Evolutionary conservation across 2,329 filamentous ascomycete species (phyloP).

Genomic region (Paraphoma sp.): DNA sequence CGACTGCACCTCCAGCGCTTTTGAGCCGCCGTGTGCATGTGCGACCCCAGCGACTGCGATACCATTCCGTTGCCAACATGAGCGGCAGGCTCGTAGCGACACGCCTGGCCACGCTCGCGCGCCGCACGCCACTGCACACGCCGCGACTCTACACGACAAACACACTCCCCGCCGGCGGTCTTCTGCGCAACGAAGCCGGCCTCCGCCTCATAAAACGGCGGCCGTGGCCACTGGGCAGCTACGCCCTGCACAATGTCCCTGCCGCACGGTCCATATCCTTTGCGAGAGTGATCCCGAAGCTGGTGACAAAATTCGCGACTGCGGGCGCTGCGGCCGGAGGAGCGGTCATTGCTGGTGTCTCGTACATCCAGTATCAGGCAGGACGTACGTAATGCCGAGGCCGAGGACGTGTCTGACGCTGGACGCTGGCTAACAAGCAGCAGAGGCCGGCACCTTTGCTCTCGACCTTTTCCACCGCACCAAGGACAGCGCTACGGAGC

Average conservation of each 20-base stretch:
- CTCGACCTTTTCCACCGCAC: slow-evolving; percentile 77
- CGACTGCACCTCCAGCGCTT: background rate
- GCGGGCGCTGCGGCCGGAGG: slow-evolving; percentile 92
- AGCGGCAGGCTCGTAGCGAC: slow-evolving; percentile 78
- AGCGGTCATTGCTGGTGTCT: slow-evolving; percentile 82
- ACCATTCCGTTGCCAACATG: slow-evolving; percentile 54
- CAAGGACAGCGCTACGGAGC: slow-evolving; percentile 71
- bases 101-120: slow-evolving; percentile 71
- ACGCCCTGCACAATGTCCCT: slow-evolving; percentile 81
- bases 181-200: slow-evolving; percentile 45
- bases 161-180: slow-evolving; percentile 44
- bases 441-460: slow-evolving; percentile 78
- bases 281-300: slow-evolving; percentile 75
- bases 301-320: slow-evolving; percentile 87
- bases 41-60: slow-evolving; percentile 15
- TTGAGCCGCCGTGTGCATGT: slow-evolving; percentile 16
- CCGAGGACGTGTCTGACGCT: too few species aligned
- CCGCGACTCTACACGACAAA: slow-evolving; percentile 56
- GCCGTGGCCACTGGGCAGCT: slow-evolving; percentile 77
- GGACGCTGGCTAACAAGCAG: slow-evolving; percentile 47
- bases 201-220: slow-evolving; percentile 56
- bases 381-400: slow-evolving; percentile 66
- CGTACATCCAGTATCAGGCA: slow-evolving; percentile 96
- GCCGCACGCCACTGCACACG: slow-evolving; percentile 67
- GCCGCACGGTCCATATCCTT: slow-evolving; percentile 71